These are phyloP conservation scores for Artemisia tridentata DNA, from an alignment of 129 eudicot species.

Conservation along the genomic window DNA sequence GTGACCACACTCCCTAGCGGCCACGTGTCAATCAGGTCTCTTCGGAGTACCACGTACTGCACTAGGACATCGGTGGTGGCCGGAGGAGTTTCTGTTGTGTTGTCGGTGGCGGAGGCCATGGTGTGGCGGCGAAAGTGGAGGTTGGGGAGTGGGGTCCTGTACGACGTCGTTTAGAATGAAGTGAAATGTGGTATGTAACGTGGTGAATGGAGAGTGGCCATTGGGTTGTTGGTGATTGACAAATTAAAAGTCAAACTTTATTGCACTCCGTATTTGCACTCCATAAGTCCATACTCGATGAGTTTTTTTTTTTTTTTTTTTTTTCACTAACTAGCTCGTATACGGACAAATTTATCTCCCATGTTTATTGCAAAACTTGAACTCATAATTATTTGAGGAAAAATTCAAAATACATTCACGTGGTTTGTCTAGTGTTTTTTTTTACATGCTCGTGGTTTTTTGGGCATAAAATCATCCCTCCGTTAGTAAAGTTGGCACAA, in stretches of 20 bases:
- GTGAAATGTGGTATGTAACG: slow-evolving; percentile 24
- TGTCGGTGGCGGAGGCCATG: slow-evolving; percentile 38
- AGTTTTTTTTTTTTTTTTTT: no score
- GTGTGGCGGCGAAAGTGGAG: slow-evolving; percentile 19
- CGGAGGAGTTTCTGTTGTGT: slow-evolving; percentile 1
- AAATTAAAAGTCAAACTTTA: background rate
- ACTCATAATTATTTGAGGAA: no score
- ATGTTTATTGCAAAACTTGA: no score
- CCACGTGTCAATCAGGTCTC: slow-evolving; percentile 93
- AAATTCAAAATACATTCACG: no score
- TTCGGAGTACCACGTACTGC: slow-evolving; percentile 81
- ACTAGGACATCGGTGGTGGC: slow-evolving; percentile 35
- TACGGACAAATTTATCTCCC: no score
- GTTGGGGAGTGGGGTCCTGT: slow-evolving; percentile 6
- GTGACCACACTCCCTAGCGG: slow-evolving; percentile 90
- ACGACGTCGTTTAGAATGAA: slow-evolving; percentile 25
- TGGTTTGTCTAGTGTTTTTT: no score
- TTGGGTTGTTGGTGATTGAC: background rate
- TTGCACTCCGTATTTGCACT: no score
- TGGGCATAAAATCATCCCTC: no score
- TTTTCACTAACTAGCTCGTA: no score
- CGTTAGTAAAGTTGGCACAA: no score
- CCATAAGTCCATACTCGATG: no score
- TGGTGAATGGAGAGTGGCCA: slow-evolving; percentile 30
- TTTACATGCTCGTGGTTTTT: no score